Evolutionary conservation across 2,329 filamentous ascomycete species (phyloP).

Genomic region (Arthrobotrys iridis): DNA sequence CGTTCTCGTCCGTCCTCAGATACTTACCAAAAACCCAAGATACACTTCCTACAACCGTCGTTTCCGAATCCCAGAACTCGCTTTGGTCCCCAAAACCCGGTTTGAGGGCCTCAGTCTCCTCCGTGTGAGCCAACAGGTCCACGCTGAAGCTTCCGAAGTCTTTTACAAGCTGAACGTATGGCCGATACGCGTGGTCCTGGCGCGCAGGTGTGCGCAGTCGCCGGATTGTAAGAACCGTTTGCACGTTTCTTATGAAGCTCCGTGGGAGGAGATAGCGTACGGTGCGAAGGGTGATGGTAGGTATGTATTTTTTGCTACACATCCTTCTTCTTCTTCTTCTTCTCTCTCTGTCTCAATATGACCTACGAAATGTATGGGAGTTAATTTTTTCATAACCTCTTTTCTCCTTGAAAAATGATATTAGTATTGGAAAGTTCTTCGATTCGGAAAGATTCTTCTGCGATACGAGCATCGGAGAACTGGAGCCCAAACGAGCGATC

Average conservation of each 20-base stretch:
- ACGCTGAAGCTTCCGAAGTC: slow-evolving; percentile 10
- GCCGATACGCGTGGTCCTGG: not conserved
- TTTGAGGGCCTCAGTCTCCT: not conserved
- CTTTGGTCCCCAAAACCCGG: not conserved
- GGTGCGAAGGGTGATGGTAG: not conserved
- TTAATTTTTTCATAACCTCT: no score
- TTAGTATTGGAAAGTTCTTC: not conserved
- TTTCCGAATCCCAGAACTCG: not conserved
- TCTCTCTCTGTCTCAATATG: not conserved
- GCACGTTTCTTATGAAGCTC: not conserved
- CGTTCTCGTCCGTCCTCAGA: not conserved
- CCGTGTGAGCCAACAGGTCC: slow-evolving; percentile 2
- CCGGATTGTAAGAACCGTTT: not conserved
- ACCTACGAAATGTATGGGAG: not conserved
- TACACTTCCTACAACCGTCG: not conserved
- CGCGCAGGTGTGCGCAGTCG: not conserved
- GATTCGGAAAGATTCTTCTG: not conserved
- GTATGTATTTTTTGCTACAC: not conserved
- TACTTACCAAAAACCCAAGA: not conserved
- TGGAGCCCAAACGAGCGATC: not conserved
- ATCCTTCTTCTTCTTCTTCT: not conserved
- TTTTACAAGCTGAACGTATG: slow-evolving; percentile 18
- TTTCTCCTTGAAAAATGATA: no score
- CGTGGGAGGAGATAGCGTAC: slow-evolving; percentile 13
- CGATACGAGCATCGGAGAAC: not conserved